phyloP scores from a whole-genome alignment of 169 alveolate genomes.

The Plasmodium chabaudi region DNA sequence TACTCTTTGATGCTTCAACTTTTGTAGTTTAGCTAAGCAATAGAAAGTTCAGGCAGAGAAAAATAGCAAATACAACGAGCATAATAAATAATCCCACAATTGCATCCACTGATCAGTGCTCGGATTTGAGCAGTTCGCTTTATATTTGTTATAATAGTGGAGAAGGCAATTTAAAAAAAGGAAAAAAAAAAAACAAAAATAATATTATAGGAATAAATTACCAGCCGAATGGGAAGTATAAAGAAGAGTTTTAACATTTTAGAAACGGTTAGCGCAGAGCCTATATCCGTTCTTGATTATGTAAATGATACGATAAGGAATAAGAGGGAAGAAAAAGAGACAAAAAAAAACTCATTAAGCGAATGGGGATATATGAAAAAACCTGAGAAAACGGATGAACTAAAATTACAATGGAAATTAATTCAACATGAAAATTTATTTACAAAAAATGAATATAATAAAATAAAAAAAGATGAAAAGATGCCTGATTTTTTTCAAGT shows the following conservation, averaged over 20 bases:
- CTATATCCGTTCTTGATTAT: constrained; percentile 58
- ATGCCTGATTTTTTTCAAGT: constrained; percentile 77
- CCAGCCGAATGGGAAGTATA: neutral
- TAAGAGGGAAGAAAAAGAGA: constrained; percentile 26
- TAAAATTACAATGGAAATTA: constrained; percentile 71
- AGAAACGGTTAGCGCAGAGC: constrained; percentile 22
- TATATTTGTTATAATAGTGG: too few species aligned
- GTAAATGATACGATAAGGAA: constrained; percentile 40
- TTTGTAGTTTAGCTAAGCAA: too few species aligned
- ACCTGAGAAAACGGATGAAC: constrained; percentile 69
- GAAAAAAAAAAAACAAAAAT: neutral
- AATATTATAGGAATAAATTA: neutral
- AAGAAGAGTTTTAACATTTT: constrained; percentile 2
- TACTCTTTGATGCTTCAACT: too few species aligned
- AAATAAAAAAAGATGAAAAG: constrained; percentile 73
- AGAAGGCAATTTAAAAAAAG: too few species aligned
- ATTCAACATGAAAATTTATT: constrained; percentile 64
- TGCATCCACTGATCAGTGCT: too few species aligned
- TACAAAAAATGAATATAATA: constrained; percentile 40
- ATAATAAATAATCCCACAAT: too few species aligned
- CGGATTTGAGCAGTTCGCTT: too few species aligned
- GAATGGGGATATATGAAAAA: constrained; percentile 74
- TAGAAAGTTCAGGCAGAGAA: too few species aligned
- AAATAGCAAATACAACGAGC: too few species aligned
- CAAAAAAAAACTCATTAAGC: constrained; percentile 30